Evolutionary conservation across 202 grass and related monocot species (phyloP).

Genomic region (Panicum hallii): DNA sequence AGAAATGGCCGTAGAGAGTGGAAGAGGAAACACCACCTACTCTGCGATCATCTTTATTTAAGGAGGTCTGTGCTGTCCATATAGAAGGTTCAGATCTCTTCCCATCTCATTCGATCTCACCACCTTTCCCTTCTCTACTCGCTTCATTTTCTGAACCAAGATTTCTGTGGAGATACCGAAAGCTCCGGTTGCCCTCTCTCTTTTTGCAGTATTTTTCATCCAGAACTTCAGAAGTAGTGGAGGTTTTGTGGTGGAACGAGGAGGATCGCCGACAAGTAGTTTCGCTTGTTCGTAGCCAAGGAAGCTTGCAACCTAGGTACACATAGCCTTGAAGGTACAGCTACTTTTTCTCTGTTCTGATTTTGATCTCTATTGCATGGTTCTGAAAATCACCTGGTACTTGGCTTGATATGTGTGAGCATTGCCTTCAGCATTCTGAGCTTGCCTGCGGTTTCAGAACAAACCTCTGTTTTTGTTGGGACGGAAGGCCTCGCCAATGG

Average conservation of each 20-base stretch:
- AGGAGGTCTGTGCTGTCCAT: not conserved
- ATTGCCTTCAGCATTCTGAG: not conserved
- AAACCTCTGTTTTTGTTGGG: no score
- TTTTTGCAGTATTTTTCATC: not conserved
- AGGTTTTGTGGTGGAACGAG: not conserved
- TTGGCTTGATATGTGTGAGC: not conserved
- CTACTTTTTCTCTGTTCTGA: not conserved
- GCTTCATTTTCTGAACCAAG: not conserved
- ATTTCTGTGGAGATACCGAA: not conserved
- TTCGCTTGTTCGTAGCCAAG: not conserved
- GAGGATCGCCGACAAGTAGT: not conserved
- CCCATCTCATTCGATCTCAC: not conserved
- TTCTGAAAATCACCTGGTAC: not conserved
- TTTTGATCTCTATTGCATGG: not conserved
- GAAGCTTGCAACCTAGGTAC: not conserved
- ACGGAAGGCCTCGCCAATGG: slow-evolving; percentile 9
- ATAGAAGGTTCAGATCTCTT: slow-evolving; percentile 40
- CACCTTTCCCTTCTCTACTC: not conserved
- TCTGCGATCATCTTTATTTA: slow-evolving; percentile 29
- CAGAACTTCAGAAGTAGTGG: not conserved
- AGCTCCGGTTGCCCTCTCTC: not conserved
- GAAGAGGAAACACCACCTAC: slow-evolving; percentile 26
- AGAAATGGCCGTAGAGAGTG: not conserved
- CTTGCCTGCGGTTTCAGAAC: no score
- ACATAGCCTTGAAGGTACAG: not conserved